phyloP scores from a whole-genome alignment of 2,329 filamentous ascomycete species.

The Botrytis deweyae region DNA sequence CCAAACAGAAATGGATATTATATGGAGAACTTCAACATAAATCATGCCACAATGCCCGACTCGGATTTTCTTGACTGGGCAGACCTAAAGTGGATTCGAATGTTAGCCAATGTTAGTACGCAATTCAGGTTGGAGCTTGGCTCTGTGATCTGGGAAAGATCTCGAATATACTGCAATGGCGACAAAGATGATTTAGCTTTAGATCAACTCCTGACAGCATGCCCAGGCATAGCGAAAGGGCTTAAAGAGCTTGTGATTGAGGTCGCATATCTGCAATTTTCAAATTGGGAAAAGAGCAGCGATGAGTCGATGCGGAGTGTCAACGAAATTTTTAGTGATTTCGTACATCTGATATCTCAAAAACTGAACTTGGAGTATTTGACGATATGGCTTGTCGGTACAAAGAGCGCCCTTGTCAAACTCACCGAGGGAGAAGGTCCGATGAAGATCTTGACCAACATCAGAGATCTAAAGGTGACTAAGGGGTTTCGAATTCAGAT shows the following conservation, averaged over 20 bases:
- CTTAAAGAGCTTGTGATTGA: not conserved
- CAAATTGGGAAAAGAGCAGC: too few species aligned
- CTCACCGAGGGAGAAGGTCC: not conserved
- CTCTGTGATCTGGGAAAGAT: not conserved
- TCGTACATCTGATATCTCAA: not conserved
- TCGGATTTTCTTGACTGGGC: not conserved
- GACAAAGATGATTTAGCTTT: not conserved
- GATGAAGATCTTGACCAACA: not conserved
- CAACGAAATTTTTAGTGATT: rapidly evolving
- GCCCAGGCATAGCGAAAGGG: not conserved
- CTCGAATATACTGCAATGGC: not conserved
- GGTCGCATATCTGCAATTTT: rapidly evolving
- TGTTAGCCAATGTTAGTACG: rapidly evolving
- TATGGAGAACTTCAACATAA: not conserved
- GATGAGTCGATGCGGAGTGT: not conserved
- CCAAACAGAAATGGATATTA: not conserved
- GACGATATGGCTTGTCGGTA: not conserved
- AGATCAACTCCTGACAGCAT: not conserved
- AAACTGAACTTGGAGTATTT: not conserved
- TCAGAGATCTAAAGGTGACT: not conserved
- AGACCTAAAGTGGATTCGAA: not conserved
- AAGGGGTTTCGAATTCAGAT: not conserved
- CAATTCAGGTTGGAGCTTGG: not conserved
- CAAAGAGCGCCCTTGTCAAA: not conserved
- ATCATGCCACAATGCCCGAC: too few species aligned